Evolutionary conservation across 208 protist species (phyloP), one percentile per base, ranked within the genome.

Genomic region (Tritrichomonas foetus): DNA sequence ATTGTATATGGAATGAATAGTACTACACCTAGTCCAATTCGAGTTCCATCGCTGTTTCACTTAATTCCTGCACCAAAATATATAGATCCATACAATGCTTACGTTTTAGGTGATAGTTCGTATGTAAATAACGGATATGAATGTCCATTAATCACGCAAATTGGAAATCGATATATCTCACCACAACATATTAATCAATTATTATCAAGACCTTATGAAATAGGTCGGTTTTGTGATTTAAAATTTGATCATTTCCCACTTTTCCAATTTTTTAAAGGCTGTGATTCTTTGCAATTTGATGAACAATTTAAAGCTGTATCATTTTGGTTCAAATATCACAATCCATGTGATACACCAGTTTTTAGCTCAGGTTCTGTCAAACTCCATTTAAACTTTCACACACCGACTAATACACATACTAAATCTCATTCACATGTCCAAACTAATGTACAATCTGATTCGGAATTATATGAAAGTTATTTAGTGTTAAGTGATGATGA

Each of bases 1-100:
- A 89, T 89, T 57, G 78, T 89, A 39, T 89, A 89, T 57, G 78
- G 78, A 39, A 61, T 89, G 47, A 89, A 89, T 16, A 89, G 13
- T 27, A 33, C 27, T 0, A 61, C 11, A 39, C 57, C 33, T 16
- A 33, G 47, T 39, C 78, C 78, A 39, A 89, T 89, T n/a, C 39
- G 78, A 39, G 78, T 89, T 33, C 27, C 47, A 20, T 89, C 78
- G 13, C 39, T 89, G 39, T 89, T 89, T 57, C 41, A 44, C 25
- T 30, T 89, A 16, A 1, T 89, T 33, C 11, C 25, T 16, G 1
- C 20, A 57, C 78, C 78, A 16, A 39, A 47, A 27, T 57, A 27
- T 16, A 89, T 89, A 39, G 78, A 89, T 89, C 78, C 78, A 22
- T 89, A 89, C 30, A 61, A 53, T 57, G 47, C 78, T n/a, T 89